Percentiles rank a stretch among this genome's conserved stretches.
Conservation (phyloP, 805 yeast genomes). For the Kodamaea fukazawae region DNA sequence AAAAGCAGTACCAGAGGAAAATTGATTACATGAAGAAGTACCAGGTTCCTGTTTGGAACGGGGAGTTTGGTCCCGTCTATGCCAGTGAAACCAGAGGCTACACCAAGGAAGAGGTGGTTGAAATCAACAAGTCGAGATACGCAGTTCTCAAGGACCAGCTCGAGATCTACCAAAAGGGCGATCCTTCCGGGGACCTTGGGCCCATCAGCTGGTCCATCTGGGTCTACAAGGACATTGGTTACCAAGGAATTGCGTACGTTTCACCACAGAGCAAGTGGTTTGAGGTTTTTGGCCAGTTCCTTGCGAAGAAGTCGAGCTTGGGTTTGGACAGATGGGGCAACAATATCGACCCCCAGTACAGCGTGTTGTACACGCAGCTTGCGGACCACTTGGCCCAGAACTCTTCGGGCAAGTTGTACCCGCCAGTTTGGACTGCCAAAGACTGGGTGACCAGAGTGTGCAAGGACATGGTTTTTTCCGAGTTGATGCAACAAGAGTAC, state of each 20-base stretch:
- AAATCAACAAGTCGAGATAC: conserved; percentile 40
- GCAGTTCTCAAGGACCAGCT: conserved; percentile 46
- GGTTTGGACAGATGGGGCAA: conserved; percentile 53
- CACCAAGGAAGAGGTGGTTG: conserved; percentile 24
- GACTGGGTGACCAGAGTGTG: conserved; percentile 39
- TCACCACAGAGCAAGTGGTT: conserved; percentile 44
- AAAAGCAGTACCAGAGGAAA: conserved; percentile 41
- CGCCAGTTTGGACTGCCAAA: conserved; percentile 36
- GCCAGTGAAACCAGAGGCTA: conserved; percentile 44
- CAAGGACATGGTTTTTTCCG: conserved; percentile 44
- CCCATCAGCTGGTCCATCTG: conserved; percentile 53
- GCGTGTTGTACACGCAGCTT: conserved; percentile 34
- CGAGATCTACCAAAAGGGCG: conserved; percentile 42
- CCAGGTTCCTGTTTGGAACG: conserved; percentile 53
- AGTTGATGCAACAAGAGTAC: conserved; percentile 43
- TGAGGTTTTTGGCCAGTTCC: conserved; percentile 40
- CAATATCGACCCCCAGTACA: conserved; percentile 41
- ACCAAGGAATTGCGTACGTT: conserved; percentile 49
- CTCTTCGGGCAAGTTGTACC: conserved; percentile 39
- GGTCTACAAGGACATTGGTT: conserved; percentile 53
- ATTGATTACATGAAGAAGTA: conserved; percentile 39
- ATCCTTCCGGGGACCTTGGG: conserved; percentile 45
- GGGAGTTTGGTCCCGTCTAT: conserved; percentile 53
- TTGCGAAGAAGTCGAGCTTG: conserved; percentile 40
- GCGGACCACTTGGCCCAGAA: conserved; percentile 42